Evolutionary conservation across 805 yeast genomes (phyloP), one percentile per base, ranked within the genome.

Genomic region (Yarrowia yakushimensis): DNA sequence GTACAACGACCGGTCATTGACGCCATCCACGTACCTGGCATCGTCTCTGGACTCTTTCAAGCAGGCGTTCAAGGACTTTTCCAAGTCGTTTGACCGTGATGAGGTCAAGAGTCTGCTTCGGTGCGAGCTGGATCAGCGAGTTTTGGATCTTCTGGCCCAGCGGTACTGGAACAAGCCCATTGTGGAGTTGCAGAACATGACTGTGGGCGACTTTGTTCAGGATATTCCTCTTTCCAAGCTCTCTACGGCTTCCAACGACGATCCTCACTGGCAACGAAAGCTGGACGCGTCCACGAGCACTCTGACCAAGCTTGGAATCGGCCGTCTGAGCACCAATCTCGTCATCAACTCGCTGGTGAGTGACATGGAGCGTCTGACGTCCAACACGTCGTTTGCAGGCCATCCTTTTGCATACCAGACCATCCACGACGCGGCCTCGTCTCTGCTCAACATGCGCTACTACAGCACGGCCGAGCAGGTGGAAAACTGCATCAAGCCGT

Each of bases 381-480:
- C 84, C 64, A 79, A 79, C 61, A 90, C 97, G 0, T 87, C 89
- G 63, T 79, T 94, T 69, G 81, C 84, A 65, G 86, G 85, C 66
- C 97, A 93, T 71, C 96, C 96, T n/a, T 78, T 88, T 74, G 96
- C 96, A 3, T 85, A 84, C 67, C 82, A 84, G 43, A 86, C 90
- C 2, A 91, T 94, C 10, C 83, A 82, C 60, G 96, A 90, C 41
- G 96, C 97, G 2, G 96, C 97, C 0, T 80, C 82, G 31, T 78
- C 85, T 23, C 96, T 94, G 7, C 78, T 94, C 65, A 85, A 85
- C 66, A 77, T 88, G 27, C 84, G 93, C 66, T 94, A 82, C 72
- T 89, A 85, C 66, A 86, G 96, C 1, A 93, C 99, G 0, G 96
- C 99, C 0, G 99, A 96, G 73, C 99, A 94, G 73, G 98, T 94